phyloP scores from a whole-genome alignment of 164 flowering plant species.

The Chloranthus sessilifolius region DNA sequence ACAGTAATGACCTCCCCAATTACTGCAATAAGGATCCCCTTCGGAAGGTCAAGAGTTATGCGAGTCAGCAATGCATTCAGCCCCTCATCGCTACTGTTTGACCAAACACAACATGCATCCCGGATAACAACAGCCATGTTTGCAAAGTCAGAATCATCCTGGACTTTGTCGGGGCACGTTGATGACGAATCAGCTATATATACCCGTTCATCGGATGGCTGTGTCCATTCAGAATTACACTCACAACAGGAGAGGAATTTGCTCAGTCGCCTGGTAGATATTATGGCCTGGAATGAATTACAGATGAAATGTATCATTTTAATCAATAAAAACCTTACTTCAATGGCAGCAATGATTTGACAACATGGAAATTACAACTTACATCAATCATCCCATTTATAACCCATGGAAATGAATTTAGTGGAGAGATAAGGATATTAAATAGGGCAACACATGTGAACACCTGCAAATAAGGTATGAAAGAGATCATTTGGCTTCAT shows the following conservation, averaged over 20 bases:
- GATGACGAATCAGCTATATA: conserved; percentile 18
- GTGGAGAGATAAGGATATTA: conserved; percentile 86
- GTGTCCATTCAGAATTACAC: conserved; percentile 13
- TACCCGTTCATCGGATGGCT: not conserved
- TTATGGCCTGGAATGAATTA: conserved; percentile 48
- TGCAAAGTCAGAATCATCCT: conserved; percentile 16
- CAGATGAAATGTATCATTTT: conserved; percentile 6
- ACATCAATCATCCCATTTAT: conserved; percentile 97
- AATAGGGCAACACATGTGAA: conserved; percentile 96
- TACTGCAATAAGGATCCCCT: conserved; percentile 62
- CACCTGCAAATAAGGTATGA: conserved; percentile 53
- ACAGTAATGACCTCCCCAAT: conserved; percentile 71
- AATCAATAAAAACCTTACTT: conserved; percentile 5
- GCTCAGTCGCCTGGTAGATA: conserved; percentile 74
- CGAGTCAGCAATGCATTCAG: conserved; percentile 33
- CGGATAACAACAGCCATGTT: conserved; percentile 43
- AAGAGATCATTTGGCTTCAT: no score
- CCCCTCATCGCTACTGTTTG: conserved; percentile 31
- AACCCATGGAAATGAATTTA: conserved; percentile 98
- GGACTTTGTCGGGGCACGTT: conserved; percentile 9
- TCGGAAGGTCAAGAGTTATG: conserved; percentile 53
- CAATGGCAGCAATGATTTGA: not conserved
- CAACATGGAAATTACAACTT: conserved; percentile 26
- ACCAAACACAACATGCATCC: conserved; percentile 75
- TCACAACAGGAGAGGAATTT: conserved; percentile 60